Evolutionary conservation across 2,329 filamentous ascomycete genomes (phyloP).

Genomic region (Neoscytalidium dimidiatum): DNA sequence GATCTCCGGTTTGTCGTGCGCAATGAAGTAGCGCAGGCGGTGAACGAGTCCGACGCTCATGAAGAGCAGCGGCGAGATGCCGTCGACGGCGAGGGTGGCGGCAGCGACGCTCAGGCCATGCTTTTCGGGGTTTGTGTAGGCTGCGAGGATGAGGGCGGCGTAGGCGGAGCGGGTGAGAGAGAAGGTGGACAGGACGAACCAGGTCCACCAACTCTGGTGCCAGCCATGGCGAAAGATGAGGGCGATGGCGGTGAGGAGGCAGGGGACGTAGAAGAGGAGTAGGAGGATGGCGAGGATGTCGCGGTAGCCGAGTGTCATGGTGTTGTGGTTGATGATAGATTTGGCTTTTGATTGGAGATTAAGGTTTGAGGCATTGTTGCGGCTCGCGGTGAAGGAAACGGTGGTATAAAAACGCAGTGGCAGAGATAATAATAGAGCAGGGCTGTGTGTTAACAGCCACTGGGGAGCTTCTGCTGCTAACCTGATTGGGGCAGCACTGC

Average conservation of each 20-base stretch:
- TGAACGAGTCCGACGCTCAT: not conserved
- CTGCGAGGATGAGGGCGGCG: not conserved
- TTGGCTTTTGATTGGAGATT: too few relatives aligned
- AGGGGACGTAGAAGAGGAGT: not conserved
- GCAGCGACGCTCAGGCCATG: not conserved
- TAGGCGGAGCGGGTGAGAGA: not conserved
- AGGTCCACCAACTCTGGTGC: not conserved
- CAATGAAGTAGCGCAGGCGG: not conserved
- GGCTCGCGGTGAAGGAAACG: too few relatives aligned
- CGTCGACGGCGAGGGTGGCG: slow-evolving; percentile 12
- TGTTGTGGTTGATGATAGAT: not conserved
- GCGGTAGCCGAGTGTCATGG: not conserved
- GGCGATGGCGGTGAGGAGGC: not conserved
- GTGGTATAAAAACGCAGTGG: too few relatives aligned
- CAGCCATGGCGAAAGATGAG: slow-evolving; percentile 2
- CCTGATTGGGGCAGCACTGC: too few relatives aligned
- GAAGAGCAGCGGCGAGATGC: not conserved
- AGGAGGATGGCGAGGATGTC: not conserved
- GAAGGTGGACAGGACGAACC: not conserved
- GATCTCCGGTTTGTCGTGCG: not conserved
- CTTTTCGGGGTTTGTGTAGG: not conserved
- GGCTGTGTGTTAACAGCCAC: too few relatives aligned
- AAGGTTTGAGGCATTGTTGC: too few relatives aligned
- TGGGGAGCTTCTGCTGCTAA: too few relatives aligned
- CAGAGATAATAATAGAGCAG: too few relatives aligned